Base-by-base conservation (phyloP, 306 rosid genomes). In the Spatholobus suberectus region DNA sequence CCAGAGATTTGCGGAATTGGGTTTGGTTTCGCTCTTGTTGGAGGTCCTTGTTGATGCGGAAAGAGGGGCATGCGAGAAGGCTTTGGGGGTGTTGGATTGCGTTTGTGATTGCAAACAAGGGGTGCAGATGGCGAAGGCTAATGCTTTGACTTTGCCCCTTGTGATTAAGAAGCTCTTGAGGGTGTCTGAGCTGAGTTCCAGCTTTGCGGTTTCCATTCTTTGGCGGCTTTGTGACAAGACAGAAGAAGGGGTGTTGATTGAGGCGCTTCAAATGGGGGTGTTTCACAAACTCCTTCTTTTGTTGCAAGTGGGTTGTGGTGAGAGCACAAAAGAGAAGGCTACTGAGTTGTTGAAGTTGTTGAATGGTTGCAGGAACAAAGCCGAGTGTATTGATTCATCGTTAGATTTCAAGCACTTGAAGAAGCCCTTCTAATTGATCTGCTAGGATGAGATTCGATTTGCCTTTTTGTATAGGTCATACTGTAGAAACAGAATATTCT, bases 251-350 rank as follows among this genome's bases (percentile, higher is more conserved):
- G 58, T 85, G 65, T 54, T 90, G 68, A 55, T 89, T 41, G 97
- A 91, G 85, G 93, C 95, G 7, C 74, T 90, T 86, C 95, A 89
- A 79, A 84, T 87, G 65, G 97, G 95, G 26, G 91, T 89, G 21
- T 90, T 93, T 67, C 93, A 93, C 84, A 95, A 95, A 85, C 82
- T 93, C 3, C 85, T 95, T 88, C 90, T 95, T 81, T n/a, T 93
- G 75, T 82, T 95, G 89, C 98, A 95, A 81, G 90, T 95, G 18
- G 97, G 98, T 2, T 91, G 95, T 81, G 86, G 55, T 18, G 94
- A 87, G 37, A 67, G 83, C n/a, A 76, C 84, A 51, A 95, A 91
- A 81, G 94, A 78, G 76, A 95, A 93, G 87, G 91, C 88, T 6
- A 86, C 93, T 0, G 92, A 91, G 63, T 77, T 95, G 88, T 86